Evolutionary conservation across 2,329 filamentous ascomycete species (phyloP), one percentile per base, ranked within the genome.

Genomic region (Colletotrichum camelliae): DNA sequence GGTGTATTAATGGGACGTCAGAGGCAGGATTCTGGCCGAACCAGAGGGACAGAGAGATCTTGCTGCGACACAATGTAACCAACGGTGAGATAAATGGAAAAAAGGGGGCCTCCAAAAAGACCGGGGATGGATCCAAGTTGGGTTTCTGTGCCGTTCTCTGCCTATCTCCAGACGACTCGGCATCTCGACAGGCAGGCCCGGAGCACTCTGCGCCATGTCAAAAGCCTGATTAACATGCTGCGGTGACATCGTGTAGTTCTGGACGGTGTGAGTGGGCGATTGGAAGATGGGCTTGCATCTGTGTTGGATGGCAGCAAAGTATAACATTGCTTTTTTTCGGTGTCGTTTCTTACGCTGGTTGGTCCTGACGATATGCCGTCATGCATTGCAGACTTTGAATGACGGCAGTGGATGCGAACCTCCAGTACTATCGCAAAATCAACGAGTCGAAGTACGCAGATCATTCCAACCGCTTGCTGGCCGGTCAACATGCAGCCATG

Each of bases 131-230:
- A 13, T 21, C n/a, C 43, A 52, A 52, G 0, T 52, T 52, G 43
- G 21, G 43, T 3, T 52, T 10, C 21, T 52, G 18, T 1, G 10
- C 43, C 43, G 43, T 9, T 48, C 5, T 48, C 9, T 21, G 43
- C 43, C n/a, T 1, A 7, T 21, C 5, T 4, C 10, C 2, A 1
- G 43, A 52, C 43, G 10, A 52, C 10, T 52, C 43, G 0, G n/a
- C 43, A 13, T 4, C 1, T 21, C 6, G 10, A 13, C 3, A 13
- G 4, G 0, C n/a, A 52, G 43, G 21, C 3, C 6, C n/a, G 4
- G 43, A 21, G 3, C 5, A 52, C 43, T 52, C n/a, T n/a, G 12
- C 43, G 43, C 43, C 10, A 2, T 5, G 4, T 52, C 43, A 52
- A 52, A 13, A 7, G n/a, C 43, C 10, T 7, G 43, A 52, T 21